Evolutionary conservation across 2,329 filamentous ascomycete species (phyloP), one percentile per base, ranked within the genome.

Genomic region (Fusarium illudens): DNA sequence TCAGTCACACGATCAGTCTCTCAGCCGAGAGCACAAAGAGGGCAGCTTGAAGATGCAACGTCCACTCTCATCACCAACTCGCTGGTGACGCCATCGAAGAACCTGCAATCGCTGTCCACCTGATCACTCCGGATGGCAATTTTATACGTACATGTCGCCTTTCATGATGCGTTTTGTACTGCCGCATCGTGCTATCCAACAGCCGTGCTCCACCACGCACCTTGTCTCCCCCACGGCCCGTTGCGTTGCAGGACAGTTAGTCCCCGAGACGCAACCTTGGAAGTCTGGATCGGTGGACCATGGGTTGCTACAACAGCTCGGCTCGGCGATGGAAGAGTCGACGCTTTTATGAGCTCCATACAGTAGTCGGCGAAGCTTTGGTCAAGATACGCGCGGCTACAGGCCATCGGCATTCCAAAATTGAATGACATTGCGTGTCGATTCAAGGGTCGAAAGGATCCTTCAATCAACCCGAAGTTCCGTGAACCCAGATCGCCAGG

Each of bases 401-500:
- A 22, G 49, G 5, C 32, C 27, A 37, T 20, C 30, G 8, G 12
- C 50, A 51, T 13, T 7, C 50, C 20, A 19, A n/a, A 19, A 7
- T 7, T 27, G n/a, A 37, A 37, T 7, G 25, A 10, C 36, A 53
- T 39, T 53, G 33, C 50, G 51, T 19, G 17, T 34, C 17, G 15
- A 30, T 12, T 46, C 29, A 46, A 55, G 52, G 37, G 52, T 44
- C 25, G 37, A 44, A 27, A 19, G 22, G 25, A 42, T 42, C 25
- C 51, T 51, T 42, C 27, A 27, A 56, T 33, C 30, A 56, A 36
- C 33, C 29, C 27, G 11, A 34, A 15, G 11, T 34, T 56, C 36
- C 52, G 52, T 29, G 29, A 42, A 44, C 33, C 15, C 34, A 65
- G 55, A 53, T 65, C 48, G 33, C 12, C 52, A 65, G 44, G 56